A percentile compares a stretch with the other conserved stretches of the same genome.
phyloP scores from a whole-genome alignment of 176 grass and related monocot species.

The Musa troglodytarum region DNA sequence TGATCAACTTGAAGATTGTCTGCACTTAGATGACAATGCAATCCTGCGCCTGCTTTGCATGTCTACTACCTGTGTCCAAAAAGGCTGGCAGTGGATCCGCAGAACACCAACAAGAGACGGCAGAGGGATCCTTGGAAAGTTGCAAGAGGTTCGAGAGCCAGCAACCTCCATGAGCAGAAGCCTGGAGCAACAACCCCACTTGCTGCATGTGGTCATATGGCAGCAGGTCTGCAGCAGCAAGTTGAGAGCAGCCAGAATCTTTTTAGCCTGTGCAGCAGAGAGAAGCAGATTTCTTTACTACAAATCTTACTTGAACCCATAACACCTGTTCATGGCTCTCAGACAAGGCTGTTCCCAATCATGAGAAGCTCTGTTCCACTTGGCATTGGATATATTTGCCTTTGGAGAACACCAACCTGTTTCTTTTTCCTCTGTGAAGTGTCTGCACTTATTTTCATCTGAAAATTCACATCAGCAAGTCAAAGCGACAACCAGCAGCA shows the following conservation, averaged over 20 bases:
- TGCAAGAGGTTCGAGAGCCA: not conserved
- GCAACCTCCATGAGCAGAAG: not conserved
- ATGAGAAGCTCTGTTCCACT: not conserved
- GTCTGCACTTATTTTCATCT: not conserved
- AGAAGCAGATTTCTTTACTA: too few relatives aligned
- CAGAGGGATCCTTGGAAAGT: not conserved
- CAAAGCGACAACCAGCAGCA: too few relatives aligned
- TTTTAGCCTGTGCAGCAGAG: not conserved
- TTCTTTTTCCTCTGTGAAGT: not conserved
- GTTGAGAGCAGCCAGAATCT: slow-evolving; percentile 1
- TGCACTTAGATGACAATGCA: not conserved
- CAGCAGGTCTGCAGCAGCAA: not conserved
- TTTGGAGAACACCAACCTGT: not conserved
- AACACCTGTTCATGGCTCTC: not conserved
- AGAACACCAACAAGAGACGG: not conserved
- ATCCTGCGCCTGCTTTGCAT: slow-evolving; percentile 2
- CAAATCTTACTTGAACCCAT: too few relatives aligned
- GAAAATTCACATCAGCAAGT: too few relatives aligned
- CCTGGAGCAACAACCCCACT: not conserved
- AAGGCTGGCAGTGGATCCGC: not conserved
- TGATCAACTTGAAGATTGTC: not conserved
- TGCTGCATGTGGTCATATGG: not conserved
- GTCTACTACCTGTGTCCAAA: not conserved
- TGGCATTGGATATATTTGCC: not conserved
- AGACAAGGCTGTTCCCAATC: not conserved